These are phyloP conservation scores for Chaetomium sp. DNA, from an alignment of 2,329 filamentous ascomycete genomes.

Conservation along the genomic window DNA sequence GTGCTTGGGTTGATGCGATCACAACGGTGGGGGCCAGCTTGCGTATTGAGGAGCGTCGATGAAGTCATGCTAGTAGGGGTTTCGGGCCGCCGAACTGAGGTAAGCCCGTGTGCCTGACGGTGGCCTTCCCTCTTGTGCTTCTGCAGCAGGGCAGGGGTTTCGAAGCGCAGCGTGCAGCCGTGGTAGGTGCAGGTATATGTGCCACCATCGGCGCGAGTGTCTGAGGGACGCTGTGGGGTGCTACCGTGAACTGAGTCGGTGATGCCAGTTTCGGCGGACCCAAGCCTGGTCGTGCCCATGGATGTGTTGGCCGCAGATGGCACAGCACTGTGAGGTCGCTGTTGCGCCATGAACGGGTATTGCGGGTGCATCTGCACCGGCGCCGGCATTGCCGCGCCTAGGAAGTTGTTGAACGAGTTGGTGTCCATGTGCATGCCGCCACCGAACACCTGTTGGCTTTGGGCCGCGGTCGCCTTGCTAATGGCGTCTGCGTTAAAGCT, in stretches of 20 bases:
- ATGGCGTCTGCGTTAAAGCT: constrained; percentile 37
- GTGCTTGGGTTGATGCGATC: constrained; percentile 91
- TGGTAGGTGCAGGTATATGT: constrained; percentile 97
- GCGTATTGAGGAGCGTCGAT: constrained; percentile 63
- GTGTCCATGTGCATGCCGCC: constrained; percentile 20
- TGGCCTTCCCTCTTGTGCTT: constrained; percentile 95
- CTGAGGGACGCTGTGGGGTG: constrained; percentile 46
- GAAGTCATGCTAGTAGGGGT: constrained; percentile 38
- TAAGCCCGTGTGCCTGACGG: constrained; percentile 59
- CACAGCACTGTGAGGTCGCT: constrained; percentile 32
- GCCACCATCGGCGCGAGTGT: constrained; percentile 67
- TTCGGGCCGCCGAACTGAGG: constrained; percentile 28
- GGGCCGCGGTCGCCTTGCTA: constrained; percentile 28
- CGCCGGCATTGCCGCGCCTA: constrained; percentile 29
- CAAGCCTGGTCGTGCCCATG: constrained; percentile 35
- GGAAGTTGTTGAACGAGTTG: constrained; percentile 26
- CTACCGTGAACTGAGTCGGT: constrained; percentile 28
- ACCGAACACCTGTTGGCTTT: constrained; percentile 22
- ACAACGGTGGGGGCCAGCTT: constrained; percentile 89
- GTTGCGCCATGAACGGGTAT: constrained; percentile 43
- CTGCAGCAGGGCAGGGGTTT: constrained; percentile 77
- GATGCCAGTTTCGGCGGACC: constrained; percentile 37
- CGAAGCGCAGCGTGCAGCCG: constrained; percentile 81
- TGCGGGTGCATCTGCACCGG: constrained; percentile 35
- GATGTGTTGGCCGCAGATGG: constrained; percentile 29